These are phyloP conservation scores for Zelopaecilomyces penicillatus DNA, from an alignment of 2,329 filamentous ascomycete species.

Conservation along the genomic window DNA sequence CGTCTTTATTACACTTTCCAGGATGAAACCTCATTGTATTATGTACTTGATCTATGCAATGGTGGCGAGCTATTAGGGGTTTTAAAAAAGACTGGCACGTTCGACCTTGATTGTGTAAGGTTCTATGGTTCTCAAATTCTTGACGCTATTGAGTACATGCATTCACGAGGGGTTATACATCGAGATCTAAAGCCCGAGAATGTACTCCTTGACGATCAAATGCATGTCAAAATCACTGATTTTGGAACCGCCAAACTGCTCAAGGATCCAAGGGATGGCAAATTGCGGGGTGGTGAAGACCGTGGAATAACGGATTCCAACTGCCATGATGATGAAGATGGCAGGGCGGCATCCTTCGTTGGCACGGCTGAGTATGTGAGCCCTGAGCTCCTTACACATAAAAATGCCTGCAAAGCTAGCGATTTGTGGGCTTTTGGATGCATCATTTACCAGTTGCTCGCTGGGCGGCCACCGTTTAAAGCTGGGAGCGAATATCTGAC, in stretches of 20 bases:
- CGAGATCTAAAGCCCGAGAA: constrained; percentile 96
- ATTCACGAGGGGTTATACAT: constrained; percentile 90
- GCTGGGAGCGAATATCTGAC: constrained; percentile 92
- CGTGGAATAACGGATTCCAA: constrained; percentile 29
- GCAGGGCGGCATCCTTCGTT: constrained; percentile 86
- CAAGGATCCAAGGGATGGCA: constrained; percentile 28
- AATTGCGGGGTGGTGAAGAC: constrained; percentile 32
- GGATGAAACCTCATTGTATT: constrained; percentile 91
- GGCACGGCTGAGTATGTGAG: constrained; percentile 98
- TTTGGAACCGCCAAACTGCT: constrained; percentile 97
- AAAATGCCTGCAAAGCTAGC: constrained; percentile 94
- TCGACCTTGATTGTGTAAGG: constrained; percentile 86
- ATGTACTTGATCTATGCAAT: constrained; percentile 87
- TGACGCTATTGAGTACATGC: constrained; percentile 97
- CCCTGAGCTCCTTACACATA: constrained; percentile 91
- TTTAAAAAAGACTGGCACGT: constrained; percentile 87
- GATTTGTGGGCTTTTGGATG: constrained; percentile 98
- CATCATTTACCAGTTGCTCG: constrained; percentile 91
- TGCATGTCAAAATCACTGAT: constrained; percentile 98
- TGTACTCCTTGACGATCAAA: constrained; percentile 85
- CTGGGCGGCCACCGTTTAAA: constrained; percentile 96
- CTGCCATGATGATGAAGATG: constrained; percentile 39
- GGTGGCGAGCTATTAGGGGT: constrained; percentile 88
- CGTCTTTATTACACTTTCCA: constrained; percentile 98
- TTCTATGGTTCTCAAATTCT: constrained; percentile 96